phyloP scores from a whole-genome alignment of 2,329 filamentous ascomycete species.

The Neodidymelliopsis sp. region DNA sequence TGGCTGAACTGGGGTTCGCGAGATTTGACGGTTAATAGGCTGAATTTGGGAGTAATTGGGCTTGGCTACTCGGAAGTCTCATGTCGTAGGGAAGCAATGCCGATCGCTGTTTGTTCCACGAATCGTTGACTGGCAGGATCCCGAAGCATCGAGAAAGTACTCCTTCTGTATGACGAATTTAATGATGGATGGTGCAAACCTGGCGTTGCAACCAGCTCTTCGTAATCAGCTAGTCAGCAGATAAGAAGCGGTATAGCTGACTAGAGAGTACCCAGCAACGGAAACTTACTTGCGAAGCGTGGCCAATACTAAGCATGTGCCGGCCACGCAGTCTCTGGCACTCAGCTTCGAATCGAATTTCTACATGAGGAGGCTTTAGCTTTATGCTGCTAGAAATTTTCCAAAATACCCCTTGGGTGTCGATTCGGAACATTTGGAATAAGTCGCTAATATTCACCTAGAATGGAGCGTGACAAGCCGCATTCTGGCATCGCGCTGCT shows the following conservation, averaged over 20 bases:
- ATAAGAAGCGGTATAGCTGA: slow-evolving; percentile 1
- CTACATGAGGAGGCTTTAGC: background rate
- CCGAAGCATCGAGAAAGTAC: background rate
- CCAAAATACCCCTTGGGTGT: background rate
- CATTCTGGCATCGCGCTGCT: background rate
- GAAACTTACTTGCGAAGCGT: slow-evolving; percentile 7
- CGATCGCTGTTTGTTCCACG: background rate
- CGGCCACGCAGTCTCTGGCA: slow-evolving; percentile 4
- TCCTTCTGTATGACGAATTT: background rate
- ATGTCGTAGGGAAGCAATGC: background rate
- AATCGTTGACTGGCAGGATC: background rate
- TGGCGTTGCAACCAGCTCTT: background rate
- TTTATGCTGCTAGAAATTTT: background rate
- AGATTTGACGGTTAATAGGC: background rate
- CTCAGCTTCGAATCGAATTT: background rate
- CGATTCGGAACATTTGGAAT: background rate
- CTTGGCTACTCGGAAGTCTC: background rate
- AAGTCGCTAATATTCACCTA: background rate
- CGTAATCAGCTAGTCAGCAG: slow-evolving; percentile 1
- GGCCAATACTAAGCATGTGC: slow-evolving; percentile 3
- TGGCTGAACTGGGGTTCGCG: background rate
- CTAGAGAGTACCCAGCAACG: background rate
- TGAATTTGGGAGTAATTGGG: background rate
- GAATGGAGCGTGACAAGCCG: background rate
- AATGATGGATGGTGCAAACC: background rate